Evolutionary conservation across 768 basidiomycete genomes (phyloP).

Genomic region (Auriscalpium vulgare): DNA sequence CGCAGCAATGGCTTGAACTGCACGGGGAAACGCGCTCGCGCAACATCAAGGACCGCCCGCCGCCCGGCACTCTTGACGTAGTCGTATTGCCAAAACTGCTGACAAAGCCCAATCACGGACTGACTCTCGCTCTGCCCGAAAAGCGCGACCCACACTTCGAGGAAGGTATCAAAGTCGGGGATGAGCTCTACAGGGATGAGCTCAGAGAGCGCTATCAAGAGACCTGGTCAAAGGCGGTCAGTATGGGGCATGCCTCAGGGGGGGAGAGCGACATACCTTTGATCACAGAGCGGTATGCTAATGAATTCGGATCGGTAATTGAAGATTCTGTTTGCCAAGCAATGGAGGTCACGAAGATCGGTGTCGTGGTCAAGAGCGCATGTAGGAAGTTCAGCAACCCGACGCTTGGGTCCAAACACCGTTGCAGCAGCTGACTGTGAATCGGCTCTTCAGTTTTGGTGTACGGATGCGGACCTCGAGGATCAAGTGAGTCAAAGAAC

Average conservation of each 20-base stretch:
- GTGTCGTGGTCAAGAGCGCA: conserved; percentile 56
- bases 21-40: conserved; percentile 76
- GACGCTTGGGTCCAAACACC: conserved; percentile 48
- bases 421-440: conserved; percentile 49
- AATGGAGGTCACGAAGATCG: conserved; percentile 66
- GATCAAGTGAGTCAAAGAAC: conserved; percentile 48
- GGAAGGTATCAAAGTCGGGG: conserved; percentile 60
- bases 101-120: conserved; percentile 61
- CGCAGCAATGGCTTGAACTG: conserved; percentile 62
- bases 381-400: conserved; percentile 53
- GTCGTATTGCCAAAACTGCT: conserved; percentile 79
- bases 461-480: conserved; percentile 31
- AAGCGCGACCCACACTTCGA: conserved; percentile 73
- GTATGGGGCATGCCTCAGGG: background rate
- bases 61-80: conserved; percentile 61
- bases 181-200: conserved; percentile 71
- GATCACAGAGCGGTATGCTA: conserved; percentile 72
- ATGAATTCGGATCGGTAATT: conserved; percentile 67
- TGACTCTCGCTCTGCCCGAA: conserved; percentile 66
- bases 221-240: conserved; percentile 38
- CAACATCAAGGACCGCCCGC: conserved; percentile 75
- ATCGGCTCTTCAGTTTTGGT: conserved; percentile 52
- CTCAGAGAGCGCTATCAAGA: conserved; percentile 68
- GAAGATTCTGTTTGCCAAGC: conserved; percentile 65
- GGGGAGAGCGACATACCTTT: conserved; percentile 48